These are phyloP conservation scores for Juglanconis sp. DNA, from an alignment of 2,329 filamentous ascomycete genomes.

Conservation along the genomic window DNA sequence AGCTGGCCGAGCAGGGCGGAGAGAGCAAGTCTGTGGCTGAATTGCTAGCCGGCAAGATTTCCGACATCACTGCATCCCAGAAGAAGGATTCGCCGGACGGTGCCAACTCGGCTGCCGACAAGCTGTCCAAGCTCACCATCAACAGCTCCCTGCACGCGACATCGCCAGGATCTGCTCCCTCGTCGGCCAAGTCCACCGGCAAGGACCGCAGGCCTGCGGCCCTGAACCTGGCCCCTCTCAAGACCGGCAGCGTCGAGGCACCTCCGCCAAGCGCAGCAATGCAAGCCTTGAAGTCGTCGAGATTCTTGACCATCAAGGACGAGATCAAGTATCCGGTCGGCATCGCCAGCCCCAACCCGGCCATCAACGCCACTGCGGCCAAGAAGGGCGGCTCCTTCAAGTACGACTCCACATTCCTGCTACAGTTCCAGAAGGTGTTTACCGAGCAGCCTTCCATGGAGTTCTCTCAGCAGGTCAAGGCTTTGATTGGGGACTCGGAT, in stretches of 20 bases:
- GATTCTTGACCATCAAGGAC: conserved; percentile 77
- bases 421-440: conserved; percentile 95
- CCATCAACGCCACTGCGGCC: conserved; percentile 75
- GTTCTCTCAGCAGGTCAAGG: conserved; percentile 88
- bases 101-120: conserved; percentile 35
- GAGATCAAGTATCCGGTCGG: conserved; percentile 79
- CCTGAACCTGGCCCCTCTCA: conserved; percentile 80
- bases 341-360: conserved; percentile 86
- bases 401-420: conserved; percentile 91
- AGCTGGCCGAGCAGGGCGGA: conserved; percentile 46
- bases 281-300: conserved; percentile 86
- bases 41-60: conserved; percentile 40
- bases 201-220: conserved; percentile 74
- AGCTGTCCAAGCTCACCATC: conserved; percentile 52
- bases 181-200: conserved; percentile 40
- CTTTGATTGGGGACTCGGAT: conserved; percentile 74
- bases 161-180: conserved; percentile 9
- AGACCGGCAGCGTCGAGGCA: conserved; percentile 82
- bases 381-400: conserved; percentile 84
- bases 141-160: conserved; percentile 21
- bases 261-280: conserved; percentile 91
- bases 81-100: conserved; percentile 42
- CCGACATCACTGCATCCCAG: conserved; percentile 34
- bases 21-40: conserved; percentile 51
- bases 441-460: conserved; percentile 94